Base-by-base conservation (phyloP, 345 rosid species). In the Schrenkiella parvula region DNA sequence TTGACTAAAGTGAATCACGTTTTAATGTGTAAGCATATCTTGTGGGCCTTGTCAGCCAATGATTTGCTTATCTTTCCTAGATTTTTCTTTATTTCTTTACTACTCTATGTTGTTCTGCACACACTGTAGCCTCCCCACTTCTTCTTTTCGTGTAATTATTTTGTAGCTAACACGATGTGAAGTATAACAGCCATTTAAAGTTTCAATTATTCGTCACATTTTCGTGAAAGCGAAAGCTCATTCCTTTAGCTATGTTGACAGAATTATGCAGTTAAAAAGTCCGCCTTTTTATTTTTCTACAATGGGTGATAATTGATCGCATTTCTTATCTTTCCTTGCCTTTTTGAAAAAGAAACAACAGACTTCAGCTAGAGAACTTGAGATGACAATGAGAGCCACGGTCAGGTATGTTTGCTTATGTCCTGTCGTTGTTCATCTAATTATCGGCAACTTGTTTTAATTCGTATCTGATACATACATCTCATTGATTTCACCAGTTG, bases 1-100 rank as follows among this genome's bases (percentile, higher is more conserved):
- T 74, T 75, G 68, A 72, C 70, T 70, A 68, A 76, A 71, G 75
- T 80, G 65, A 75, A 68, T 68, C 79, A 56, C 58, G 62, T 77
- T 63, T 70, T 26, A 39, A 14, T 71, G 60, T 74, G 72, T 70
- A 51, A 79, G 64, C 76, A 72, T 72, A 66, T 59, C 80, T 72
- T 44, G 68, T 75, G 70, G 70, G 72, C 71, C 78, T 71, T 44
- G 2, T 53, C 80, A 52, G 62, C 74, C 78, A 72, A 66, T 72
- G 68, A 66, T 72, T 78, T 67, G 74, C 54, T 57, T 41, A 55
- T 64, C 70, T 77, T 71, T 57, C 37, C 37, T 17, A n/a, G 42
- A 26, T 57, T 67, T 41, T 62, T 53, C n/a, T 23, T 32, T 44
- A 22, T 60, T 29, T 52, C 48, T 34, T 15, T 48, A 6, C 23